phyloP scores from a whole-genome alignment of 225 moss, liverwort and hornwort genomes.

The Climacium dendroides region DNA sequence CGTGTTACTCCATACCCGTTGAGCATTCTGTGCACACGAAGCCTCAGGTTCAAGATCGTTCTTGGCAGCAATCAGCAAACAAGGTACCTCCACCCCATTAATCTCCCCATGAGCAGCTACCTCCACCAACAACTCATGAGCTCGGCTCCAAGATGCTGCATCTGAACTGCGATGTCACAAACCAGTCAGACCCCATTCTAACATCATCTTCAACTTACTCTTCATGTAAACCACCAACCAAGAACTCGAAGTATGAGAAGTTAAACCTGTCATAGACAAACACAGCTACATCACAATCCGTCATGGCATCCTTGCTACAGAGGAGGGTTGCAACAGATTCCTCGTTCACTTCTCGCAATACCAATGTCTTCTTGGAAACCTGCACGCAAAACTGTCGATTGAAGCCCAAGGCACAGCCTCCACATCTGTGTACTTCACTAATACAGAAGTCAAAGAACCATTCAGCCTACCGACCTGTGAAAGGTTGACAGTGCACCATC shows the following conservation, averaged over 20 bases:
- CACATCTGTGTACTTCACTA: neutral
- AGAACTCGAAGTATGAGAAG: neutral
- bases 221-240: neutral
- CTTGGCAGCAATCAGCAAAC: conserved; percentile 79
- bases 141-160: conserved; percentile 74
- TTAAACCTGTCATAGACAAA: conserved; percentile 93
- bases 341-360: conserved; percentile 78
- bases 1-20: conserved; percentile 41
- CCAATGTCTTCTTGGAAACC: conserved; percentile 77
- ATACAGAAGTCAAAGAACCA: neutral
- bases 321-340: conserved; percentile 62
- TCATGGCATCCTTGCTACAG: conserved; percentile 62
- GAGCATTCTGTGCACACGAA: conserved; percentile 54
- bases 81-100: conserved; percentile 80
- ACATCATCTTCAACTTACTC: neutral
- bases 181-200: conserved; percentile 7
- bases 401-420: neutral
- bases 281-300: conserved; percentile 84
- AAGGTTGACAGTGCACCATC: neutral
- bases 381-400: conserved; percentile 8
- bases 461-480: neutral
- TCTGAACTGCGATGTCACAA: conserved; percentile 52
- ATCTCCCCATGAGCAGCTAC: conserved; percentile 79
- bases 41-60: conserved; percentile 84
- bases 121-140: conserved; percentile 64